Evolutionary conservation across 176 grass and related monocot species (phyloP).

Genomic region (Oryza brachyantha): DNA sequence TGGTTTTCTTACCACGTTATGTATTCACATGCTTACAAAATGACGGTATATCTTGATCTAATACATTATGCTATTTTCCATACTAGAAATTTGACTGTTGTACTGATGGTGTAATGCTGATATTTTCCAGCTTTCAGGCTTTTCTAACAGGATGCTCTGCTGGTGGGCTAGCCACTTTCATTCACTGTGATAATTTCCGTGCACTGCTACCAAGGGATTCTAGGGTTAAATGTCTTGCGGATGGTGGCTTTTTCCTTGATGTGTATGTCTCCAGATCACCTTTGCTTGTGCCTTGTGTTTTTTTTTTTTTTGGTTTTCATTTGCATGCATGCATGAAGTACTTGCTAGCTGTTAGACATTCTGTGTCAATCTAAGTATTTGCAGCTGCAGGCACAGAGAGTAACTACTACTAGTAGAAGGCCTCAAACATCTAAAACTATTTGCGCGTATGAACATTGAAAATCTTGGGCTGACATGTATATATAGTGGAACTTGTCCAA

Average conservation of each 20-base stretch:
- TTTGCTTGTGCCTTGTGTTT: not conserved
- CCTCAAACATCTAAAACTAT: not conserved
- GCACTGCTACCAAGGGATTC: constrained; percentile 49
- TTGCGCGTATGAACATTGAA: not conserved
- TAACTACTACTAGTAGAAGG: too few species aligned
- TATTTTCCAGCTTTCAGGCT: constrained; percentile 70
- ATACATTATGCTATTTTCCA: not conserved
- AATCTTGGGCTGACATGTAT: not conserved
- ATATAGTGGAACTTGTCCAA: not conserved
- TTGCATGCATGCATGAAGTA: not conserved
- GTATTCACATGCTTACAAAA: not conserved
- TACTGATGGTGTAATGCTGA: constrained; percentile 41
- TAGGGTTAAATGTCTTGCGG: constrained; percentile 75
- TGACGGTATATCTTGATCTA: not conserved
- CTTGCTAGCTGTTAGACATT: not conserved
- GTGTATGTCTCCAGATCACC: constrained; percentile 47
- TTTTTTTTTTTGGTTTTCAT: constrained; percentile 1
- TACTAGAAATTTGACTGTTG: constrained; percentile 15
- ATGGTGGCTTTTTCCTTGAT: constrained; percentile 91
- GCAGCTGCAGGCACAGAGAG: not conserved
- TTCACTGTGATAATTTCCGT: constrained; percentile 84
- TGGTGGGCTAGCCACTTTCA: constrained; percentile 79
- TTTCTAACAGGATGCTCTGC: constrained; percentile 89
- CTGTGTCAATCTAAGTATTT: not conserved
- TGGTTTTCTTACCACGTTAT: not conserved